Base-by-base conservation (phyloP, 2,329 filamentous ascomycete genomes). In the Pyricularia grisea region DNA sequence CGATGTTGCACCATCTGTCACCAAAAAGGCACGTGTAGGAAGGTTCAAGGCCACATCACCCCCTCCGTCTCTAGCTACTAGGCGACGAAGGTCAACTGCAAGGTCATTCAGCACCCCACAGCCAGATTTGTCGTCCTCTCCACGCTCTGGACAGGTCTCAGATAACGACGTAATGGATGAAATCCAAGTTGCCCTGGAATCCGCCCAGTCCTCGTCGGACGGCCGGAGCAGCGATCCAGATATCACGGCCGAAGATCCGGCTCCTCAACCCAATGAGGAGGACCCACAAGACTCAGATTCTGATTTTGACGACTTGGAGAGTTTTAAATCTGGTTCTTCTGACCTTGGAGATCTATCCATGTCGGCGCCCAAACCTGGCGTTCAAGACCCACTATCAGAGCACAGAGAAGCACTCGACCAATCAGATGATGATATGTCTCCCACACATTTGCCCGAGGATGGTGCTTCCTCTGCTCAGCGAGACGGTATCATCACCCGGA, bases 101-200 rank as follows among this genome's bases (percentile, higher is more conserved):
- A 66, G 33, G 27, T 63, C 25, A 27, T 28, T 28, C 14, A 28
- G 60, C 25, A 63, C 25, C 27, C 60, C 60, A 20, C 60, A 63
- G 28, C 25, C 25, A 63, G 14, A 63, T 28, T 12, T 20, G 4
- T 66, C 64, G 9, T 33, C 64, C 30, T 66, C 64, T 14, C 33
- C 31, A 12, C 33, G 27, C n/a, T n/a, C 67, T 7, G 67, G 55
- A 4, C 75, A 76, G 31, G 73, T 72, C 3, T 76, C 78, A 0
- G 77, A 79, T 65, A 82, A 82, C 31, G 81, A 85, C 63, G 83
- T 87, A 31, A 82, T 85, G 74, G 85, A 87, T 73, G 87, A 84
- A 17, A 87, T 87, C 70, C 82, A 87, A 73, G 85, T 87, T 66
- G 83, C 84, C 65, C 81, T 83, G 27, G 55, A 67, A 12, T 67